These are phyloP conservation scores for Mollisiaceae sp. DNA, from an alignment of 2,329 filamentous ascomycete species.

Conservation along the genomic window DNA sequence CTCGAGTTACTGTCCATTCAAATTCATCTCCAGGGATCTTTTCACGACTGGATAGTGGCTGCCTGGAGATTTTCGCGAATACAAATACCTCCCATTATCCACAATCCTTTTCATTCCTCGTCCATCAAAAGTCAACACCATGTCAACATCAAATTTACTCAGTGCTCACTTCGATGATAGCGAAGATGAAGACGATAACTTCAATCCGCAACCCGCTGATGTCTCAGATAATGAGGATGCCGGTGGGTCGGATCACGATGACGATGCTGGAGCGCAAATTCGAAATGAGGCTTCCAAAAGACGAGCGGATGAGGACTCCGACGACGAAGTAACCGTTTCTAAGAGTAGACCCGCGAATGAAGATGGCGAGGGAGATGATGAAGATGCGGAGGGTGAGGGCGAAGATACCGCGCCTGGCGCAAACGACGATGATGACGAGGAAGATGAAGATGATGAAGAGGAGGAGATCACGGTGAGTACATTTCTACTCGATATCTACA, in stretches of 20 bases:
- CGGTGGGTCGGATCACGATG: constrained; percentile 34
- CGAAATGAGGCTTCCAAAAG: constrained; percentile 36
- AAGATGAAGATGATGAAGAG: constrained; percentile 68
- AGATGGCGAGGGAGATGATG: constrained; percentile 48
- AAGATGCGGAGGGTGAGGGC: constrained; percentile 52
- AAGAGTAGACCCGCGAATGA: constrained; percentile 40
- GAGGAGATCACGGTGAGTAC: constrained; percentile 60
- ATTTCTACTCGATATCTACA: neutral
- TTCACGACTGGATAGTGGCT: constrained; percentile 1
- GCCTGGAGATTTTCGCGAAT: constrained; percentile 19
- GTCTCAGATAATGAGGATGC: constrained; percentile 73
- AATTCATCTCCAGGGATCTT: neutral
- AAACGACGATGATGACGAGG: constrained; percentile 46
- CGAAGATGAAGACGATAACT: constrained; percentile 78
- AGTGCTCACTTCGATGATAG: constrained; percentile 54
- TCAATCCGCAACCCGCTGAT: constrained; percentile 81
- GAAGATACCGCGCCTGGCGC: constrained; percentile 42
- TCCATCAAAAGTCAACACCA: constrained; percentile 24
- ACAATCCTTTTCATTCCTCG: constrained; percentile 11
- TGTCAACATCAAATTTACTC: constrained; percentile 39
- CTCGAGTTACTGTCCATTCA: neutral
- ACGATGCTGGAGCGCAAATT: constrained; percentile 35
- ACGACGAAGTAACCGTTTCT: constrained; percentile 51
- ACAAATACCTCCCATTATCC: constrained; percentile 23
- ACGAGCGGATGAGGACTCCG: constrained; percentile 49